phyloP scores from a whole-genome alignment of 2,329 filamentous ascomycete species.

The Dryadomyces sulphureus region DNA sequence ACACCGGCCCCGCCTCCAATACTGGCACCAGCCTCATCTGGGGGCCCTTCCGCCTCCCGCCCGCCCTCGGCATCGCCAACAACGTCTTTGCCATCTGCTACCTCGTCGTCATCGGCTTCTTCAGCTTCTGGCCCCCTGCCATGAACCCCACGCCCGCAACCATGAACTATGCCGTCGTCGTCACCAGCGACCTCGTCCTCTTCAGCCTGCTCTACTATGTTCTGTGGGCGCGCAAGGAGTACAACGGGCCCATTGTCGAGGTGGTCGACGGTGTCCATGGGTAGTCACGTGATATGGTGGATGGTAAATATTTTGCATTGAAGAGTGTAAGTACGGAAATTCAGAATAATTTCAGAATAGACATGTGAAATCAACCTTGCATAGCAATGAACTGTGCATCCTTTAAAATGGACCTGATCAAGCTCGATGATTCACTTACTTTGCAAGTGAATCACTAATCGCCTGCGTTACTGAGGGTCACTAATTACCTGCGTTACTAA shows the following conservation, averaged over 20 bases:
- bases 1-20: conserved; percentile 28
- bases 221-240: conserved; percentile 11
- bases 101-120: conserved; percentile 27
- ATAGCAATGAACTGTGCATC: too few species aligned
- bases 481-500: too few species aligned
- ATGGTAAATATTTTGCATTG: too few species aligned
- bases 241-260: conserved; percentile 9
- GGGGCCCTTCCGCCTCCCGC: conserved; percentile 26
- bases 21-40: conserved; percentile 36
- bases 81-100: conserved; percentile 28
- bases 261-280: too few species aligned
- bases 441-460: too few species aligned
- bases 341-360: too few species aligned
- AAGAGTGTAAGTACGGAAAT: too few species aligned
- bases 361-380: too few species aligned
- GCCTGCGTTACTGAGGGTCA: too few species aligned
- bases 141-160: conserved; percentile 19
- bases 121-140: conserved; percentile 29
- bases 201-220: conserved; percentile 23
- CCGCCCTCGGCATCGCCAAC: conserved; percentile 22
- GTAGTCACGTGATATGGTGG: too few species aligned
- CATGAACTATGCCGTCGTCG: conserved; percentile 32
- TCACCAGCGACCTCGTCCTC: conserved; percentile 22
- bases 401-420: too few species aligned
- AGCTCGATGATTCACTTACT: too few species aligned